Evolutionary conservation across 352 stramenopile genomes (phyloP).

Genomic region (Globisporangium spinosum): DNA sequence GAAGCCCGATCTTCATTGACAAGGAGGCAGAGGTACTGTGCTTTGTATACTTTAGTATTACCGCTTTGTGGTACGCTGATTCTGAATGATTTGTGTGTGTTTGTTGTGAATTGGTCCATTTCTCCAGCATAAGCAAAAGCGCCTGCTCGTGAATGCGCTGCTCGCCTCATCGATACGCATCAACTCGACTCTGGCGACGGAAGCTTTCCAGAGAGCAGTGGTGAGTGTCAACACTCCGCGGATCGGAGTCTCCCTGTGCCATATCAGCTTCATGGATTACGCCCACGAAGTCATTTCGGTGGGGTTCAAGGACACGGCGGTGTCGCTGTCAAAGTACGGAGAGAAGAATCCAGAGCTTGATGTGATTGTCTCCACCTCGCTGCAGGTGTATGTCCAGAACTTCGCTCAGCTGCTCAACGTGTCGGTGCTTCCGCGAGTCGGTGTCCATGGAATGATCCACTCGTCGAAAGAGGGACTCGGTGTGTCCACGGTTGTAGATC

Average conservation of each 20-base stretch:
- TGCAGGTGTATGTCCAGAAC: constrained; percentile 69
- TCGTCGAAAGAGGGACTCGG: constrained; percentile 27
- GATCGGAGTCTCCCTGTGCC: constrained; percentile 34
- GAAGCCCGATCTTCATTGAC: constrained; percentile 54
- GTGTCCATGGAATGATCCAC: constrained; percentile 40
- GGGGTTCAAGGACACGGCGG: constrained; percentile 39
- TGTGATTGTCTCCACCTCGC: constrained; percentile 33
- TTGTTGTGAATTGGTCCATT: background rate
- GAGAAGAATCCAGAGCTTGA: constrained; percentile 21
- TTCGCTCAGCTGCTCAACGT: constrained; percentile 68
- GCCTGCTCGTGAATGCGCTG: constrained; percentile 62
- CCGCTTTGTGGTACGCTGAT: background rate
- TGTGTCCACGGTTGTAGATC: constrained; percentile 49
- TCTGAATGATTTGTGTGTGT: constrained; percentile 8
- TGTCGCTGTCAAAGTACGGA: constrained; percentile 31
- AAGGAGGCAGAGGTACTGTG: constrained; percentile 40
- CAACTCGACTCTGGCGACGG: constrained; percentile 34
- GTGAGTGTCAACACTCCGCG: constrained; percentile 33
- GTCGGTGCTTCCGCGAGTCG: constrained; percentile 53
- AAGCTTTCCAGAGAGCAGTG: constrained; percentile 40
- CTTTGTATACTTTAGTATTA: background rate
- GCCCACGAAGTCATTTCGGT: constrained; percentile 58
- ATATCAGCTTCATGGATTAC: constrained; percentile 36
- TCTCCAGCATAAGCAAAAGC: constrained; percentile 56
- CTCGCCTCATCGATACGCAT: constrained; percentile 68